These are phyloP conservation scores for Monosporascus sp. DNA, from an alignment of 2,329 filamentous ascomycete genomes.

Conservation along the genomic window DNA sequence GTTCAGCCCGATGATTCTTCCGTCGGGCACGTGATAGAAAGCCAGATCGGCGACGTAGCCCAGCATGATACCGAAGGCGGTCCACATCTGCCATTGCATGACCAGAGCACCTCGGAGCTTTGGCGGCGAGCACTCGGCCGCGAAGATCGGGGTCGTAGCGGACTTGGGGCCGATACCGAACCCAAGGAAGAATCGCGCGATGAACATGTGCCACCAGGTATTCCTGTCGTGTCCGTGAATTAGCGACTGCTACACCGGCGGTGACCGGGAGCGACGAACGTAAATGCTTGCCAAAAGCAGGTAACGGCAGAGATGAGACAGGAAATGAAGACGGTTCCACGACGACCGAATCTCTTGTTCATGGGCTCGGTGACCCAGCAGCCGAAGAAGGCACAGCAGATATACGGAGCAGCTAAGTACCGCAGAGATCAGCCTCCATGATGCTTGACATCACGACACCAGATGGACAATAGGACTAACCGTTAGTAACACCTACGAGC, in stretches of 20 bases:
- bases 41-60: slow-evolving; percentile 58
- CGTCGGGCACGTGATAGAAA: slow-evolving; percentile 53
- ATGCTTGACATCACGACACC: background rate
- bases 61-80: slow-evolving; percentile 49
- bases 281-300: slow-evolving; percentile 42
- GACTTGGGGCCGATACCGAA: slow-evolving; percentile 68
- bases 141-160: slow-evolving; percentile 64
- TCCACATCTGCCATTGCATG: slow-evolving; percentile 66
- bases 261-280: no score
- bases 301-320: slow-evolving; percentile 56
- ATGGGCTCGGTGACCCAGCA: slow-evolving; percentile 72
- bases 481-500: slow-evolving; percentile 59
- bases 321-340: slow-evolving; percentile 66
- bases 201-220: slow-evolving; percentile 62
- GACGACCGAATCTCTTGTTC: slow-evolving; percentile 64
- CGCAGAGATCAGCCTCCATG: background rate
- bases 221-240: slow-evolving; percentile 14
- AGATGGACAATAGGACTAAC: slow-evolving; percentile 10
- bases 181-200: slow-evolving; percentile 64
- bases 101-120: slow-evolving; percentile 62
- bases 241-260: no score
- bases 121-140: slow-evolving; percentile 62
- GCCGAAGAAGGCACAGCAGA: slow-evolving; percentile 63
- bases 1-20: slow-evolving; percentile 50
- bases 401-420: slow-evolving; percentile 45